Evolutionary conservation across 495 filamentous ascomycete genomes (phyloP), one percentile per base, ranked within the genome.

Genomic region (Cercophora scortea): DNA sequence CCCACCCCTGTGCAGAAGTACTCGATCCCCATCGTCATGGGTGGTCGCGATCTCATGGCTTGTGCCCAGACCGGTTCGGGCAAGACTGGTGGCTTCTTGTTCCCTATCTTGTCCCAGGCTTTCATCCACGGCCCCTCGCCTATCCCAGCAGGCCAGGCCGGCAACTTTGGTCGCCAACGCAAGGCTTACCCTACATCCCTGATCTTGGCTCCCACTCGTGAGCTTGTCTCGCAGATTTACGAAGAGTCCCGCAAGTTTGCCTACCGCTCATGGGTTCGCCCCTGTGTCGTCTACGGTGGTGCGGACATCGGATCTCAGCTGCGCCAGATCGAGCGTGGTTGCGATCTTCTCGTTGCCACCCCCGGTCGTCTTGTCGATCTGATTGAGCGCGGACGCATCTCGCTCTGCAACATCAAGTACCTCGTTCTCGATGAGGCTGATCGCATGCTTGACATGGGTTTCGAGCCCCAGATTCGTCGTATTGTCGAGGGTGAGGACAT

Each of bases 371-470:
- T 97, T 46, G 92, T 97, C 60, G 93, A 98, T 71, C 77, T 98
- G 66, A 95, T 98, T 58, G 94, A 97, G 79, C 89, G 94, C 76
- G 93, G 94, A 58, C 91, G 93, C 66, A 96, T 98, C 69, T 96
- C 92, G 11, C 83, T 96, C 38, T 77, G 82, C 57, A 96, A 93
- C 76, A 96, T 97, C 82, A 96, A 96, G 74, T 98, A 96, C 65
- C 79, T 98, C n/a, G 88, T 98, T 58, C 87, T 98, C 38, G 93
- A 98, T 61, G 93, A 98, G 79, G 93, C 93, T 70, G 93, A 98
- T 77, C 94, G 94, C 70, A 97, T 98, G 93, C 76, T 98, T 80
- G 93, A 98, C 77, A 97, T 98, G 93, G 93, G 93, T 87, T 98
- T 98, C 79, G 93, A 98, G 78, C 93, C 93, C 61, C 93, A 98